A percentile compares a stretch with the other conserved stretches of the same genome.
These are phyloP conservation scores for Babesia bovis DNA, from an alignment of 169 alveolate species.

Conservation along the genomic window DNA sequence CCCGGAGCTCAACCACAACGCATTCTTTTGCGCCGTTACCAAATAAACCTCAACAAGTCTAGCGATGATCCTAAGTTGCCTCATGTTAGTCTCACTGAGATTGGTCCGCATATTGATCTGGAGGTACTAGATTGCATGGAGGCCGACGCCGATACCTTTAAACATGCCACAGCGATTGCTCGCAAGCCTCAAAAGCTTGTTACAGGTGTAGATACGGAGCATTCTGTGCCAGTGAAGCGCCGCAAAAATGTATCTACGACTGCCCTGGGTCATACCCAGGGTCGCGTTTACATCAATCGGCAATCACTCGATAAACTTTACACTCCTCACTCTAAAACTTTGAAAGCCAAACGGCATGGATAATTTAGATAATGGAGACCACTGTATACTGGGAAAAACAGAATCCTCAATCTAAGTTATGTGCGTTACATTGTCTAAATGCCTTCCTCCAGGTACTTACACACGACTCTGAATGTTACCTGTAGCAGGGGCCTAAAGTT, in stretches of 20 bases:
- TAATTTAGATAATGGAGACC: conserved; percentile 30
- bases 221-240: background rate
- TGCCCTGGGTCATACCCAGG: conserved; percentile 52
- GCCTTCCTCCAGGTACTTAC: conserved; percentile 75
- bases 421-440: conserved; percentile 83
- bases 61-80: conserved; percentile 41
- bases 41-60: conserved; percentile 25
- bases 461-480: background rate
- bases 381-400: conserved; percentile 84
- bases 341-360: conserved; percentile 24
- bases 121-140: conserved; percentile 37
- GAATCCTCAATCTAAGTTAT: conserved; percentile 76
- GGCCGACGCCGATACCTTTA: conserved; percentile 42
- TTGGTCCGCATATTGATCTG: conserved; percentile 60
- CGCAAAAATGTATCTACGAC: conserved; percentile 55
- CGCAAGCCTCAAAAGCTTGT: conserved; percentile 46
- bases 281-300: conserved; percentile 41
- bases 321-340: conserved; percentile 61
- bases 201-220: conserved; percentile 22
- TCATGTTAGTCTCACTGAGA: conserved; percentile 41
- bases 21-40: conserved; percentile 48
- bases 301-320: conserved; percentile 49
- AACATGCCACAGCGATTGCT: conserved; percentile 35
- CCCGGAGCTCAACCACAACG: background rate
- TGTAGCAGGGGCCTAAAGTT: conserved; percentile 50